Base-by-base conservation (phyloP, 139 green algal species). In the Haematococcus lacustris region DNA sequence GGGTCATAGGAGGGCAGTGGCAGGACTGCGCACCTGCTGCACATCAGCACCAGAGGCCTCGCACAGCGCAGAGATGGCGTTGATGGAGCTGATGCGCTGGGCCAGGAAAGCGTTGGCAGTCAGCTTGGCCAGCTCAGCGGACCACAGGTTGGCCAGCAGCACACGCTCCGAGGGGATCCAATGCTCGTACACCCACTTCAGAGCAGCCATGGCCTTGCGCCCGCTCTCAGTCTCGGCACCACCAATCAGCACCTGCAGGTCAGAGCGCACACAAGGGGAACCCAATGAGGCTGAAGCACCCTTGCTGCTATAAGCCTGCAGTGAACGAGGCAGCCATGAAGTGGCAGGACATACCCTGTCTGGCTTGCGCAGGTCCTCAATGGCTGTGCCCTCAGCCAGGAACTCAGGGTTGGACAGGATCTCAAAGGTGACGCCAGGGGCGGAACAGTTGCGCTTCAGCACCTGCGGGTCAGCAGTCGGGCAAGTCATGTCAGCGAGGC, bases 1-100 rank as follows among this genome's bases (percentile, higher is more conserved):
- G n/a, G n/a, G n/a, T n/a, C n/a, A n/a, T n/a, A n/a, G n/a, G n/a
- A n/a, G n/a, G n/a, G n/a, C n/a, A n/a, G n/a, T n/a, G n/a, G n/a
- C n/a, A n/a, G n/a, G n/a, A n/a, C n/a, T n/a, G n/a, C n/a, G n/a
- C 39, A 93, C 89, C 85, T 97, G 83, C 68, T 83, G 71, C 38
- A 99, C 93, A 68, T 99, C 92, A 6, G 96, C 96, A 39, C 87
- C 86, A 0, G 94, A 98, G 23, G 90, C 87, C 81, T 99, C 96
- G 75, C 96, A 99, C 4, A 99, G 85, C 0, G 96, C 96, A 23
- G 90, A 97, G 74, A 99, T 98, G 73, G 95, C 85, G 85, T 99
- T 99, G 78, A 99, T 90, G 66, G 94, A 98, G 30, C 91, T 97
- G 70, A 99, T 98, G 73, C 96, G 87, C 86, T 99, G 96, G 7